Base-by-base conservation (phyloP, 1,139 yeast genomes). In the Hansenula lynferdii region DNA sequence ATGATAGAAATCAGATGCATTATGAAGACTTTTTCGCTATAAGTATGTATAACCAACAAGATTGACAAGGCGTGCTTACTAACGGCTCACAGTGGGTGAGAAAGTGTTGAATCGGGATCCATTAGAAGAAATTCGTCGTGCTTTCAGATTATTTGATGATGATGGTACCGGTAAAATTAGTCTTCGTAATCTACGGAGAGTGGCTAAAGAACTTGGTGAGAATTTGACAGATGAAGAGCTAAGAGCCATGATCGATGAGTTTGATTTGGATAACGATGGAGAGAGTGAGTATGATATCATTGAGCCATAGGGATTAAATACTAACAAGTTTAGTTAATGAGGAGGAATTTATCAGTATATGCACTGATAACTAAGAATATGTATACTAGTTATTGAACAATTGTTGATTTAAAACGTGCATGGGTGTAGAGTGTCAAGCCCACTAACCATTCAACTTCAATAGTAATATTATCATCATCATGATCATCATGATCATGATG, bases 211-310 rank as follows among this genome's bases (percentile, higher is more conserved):
- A 49, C 66, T 94, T 45, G 97, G 97, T 1, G 98, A 94, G 60
- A 85, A 84, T 53, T 67, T 94, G 43, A 83, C 87, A 9, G 98
- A 92, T 49, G 96, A 89, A 43, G 98, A 94, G 54, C 69, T 94
- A 41, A 75, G 85, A 49, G 97, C 97, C 11, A 92, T 94, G 98
- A 92, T 94, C 49, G 97, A 90, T 47, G 98, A 92, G 62, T 94
- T 94, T 57, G 99, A 94, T 62, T 66, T 92, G 42, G 97, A 94
- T 60, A 96, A 86, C 46, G 98, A 94, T 59, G 98, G 97, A 35
- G 96, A 85, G 51, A 89, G 44, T 40, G 27, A 35, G 43, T 37
- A 27, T 28, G n/a, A n/a, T n/a, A n/a, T n/a, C n/a, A n/a, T n/a
- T n/a, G n/a, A n/a, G n/a, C n/a, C n/a, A n/a, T n/a, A n/a, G n/a